These are phyloP conservation scores for Oenanthe sinensis DNA, from an alignment of 129 eudicot species.

Conservation along the genomic window DNA sequence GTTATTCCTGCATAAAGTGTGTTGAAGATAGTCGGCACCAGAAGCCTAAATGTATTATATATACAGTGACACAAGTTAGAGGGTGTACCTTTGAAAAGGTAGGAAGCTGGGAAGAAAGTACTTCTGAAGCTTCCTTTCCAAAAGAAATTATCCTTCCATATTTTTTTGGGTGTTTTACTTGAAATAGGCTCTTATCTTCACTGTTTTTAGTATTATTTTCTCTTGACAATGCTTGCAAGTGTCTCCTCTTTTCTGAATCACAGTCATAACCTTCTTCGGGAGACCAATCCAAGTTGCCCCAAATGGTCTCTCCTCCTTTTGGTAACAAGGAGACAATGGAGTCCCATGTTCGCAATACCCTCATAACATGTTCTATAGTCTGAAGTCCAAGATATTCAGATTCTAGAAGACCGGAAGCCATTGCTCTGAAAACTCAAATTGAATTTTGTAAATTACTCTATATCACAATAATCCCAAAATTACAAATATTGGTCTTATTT, in stretches of 20 bases:
- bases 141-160: constrained; percentile 77
- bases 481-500: neutral
- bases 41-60: neutral
- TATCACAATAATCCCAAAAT: neutral
- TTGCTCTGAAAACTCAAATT: constrained; percentile 44
- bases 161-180: constrained; percentile 31
- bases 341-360: constrained; percentile 82
- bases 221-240: constrained; percentile 23
- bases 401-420: constrained; percentile 80
- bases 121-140: constrained; percentile 61
- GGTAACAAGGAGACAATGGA: constrained; percentile 70
- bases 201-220: constrained; percentile 33
- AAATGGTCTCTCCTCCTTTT: constrained; percentile 86
- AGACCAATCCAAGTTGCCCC: constrained; percentile 83
- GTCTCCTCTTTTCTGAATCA: constrained; percentile 24
- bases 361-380: constrained; percentile 65
- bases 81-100: constrained; percentile 31
- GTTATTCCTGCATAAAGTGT: neutral
- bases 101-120: constrained; percentile 63
- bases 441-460: neutral
- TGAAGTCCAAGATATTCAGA: constrained; percentile 65
- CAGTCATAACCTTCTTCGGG: constrained; percentile 67
- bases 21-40: neutral
- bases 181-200: constrained; percentile 22
- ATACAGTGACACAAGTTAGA: neutral